Base-by-base conservation (phyloP, 2,329 filamentous ascomycete genomes). In the Sarocladium brachiariae region DNA sequence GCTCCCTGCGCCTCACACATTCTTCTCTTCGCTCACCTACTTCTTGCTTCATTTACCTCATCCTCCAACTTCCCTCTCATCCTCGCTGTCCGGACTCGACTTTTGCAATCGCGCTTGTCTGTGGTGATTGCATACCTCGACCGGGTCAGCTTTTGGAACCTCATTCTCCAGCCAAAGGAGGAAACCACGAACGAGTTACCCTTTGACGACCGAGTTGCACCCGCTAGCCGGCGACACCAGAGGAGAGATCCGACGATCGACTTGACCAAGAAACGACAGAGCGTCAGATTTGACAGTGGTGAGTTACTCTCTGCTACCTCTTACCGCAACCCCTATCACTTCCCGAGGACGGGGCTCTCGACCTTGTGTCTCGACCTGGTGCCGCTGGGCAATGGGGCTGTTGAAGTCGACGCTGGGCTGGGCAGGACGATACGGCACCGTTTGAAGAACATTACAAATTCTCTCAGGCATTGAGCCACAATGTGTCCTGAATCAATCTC, bases 11-110 rank as follows among this genome's bases (percentile, higher is more conserved):
- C 41, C 38, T 46, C 39, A 18, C 39, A 31, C 38, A 24, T 38
- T 43, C 47, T 49, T 37, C 49, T 39, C 39, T 50, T 49, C 48
- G 38, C 35, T 39, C 38, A 10, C 31, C 50, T 48, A 34, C 31
- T 39, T 27, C 49, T n/a, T n/a, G n/a, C n/a, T n/a, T 31, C 37
- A 13, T 46, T 38, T 30, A 33, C 27, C 43, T 33, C 43, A 33
- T 47, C 46, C 7, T 46, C 34, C 24, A 21, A 24, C 37, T 50
- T 50, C 41, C 49, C 35, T 51, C 33, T 37, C 47, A 27, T 38
- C n/a, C 24, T 30, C 13, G 24, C 47, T 47, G 23, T 49, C 43
- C 41, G 30, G 31, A 38, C 16, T 30, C 27, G 23, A 13, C 43
- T 50, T 34, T 38, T 51, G 34, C 23, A 52, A 47, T 19, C 30